A percentile compares a stretch with the other conserved stretches of the same genome.
Evolutionary conservation across 768 basidiomycete genomes (phyloP).

Genomic region (Russula lepida): DNA sequence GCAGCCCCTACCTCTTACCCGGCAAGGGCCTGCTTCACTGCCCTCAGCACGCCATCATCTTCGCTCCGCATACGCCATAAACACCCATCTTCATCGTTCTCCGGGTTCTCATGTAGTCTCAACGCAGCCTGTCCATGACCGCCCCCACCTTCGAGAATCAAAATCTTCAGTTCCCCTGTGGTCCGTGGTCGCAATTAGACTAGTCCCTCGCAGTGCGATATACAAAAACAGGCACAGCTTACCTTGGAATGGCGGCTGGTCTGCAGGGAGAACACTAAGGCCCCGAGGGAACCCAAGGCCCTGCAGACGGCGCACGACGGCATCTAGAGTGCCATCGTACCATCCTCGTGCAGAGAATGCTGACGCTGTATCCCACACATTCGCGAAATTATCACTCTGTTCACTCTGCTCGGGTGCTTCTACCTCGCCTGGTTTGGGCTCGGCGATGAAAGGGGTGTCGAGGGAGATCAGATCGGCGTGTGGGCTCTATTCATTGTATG

Average conservation of each 20-base stretch:
- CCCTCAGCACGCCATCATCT: constrained; percentile 34
- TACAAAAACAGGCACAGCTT: constrained; percentile 17
- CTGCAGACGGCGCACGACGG: constrained; percentile 47
- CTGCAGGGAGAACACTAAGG: constrained; percentile 45
- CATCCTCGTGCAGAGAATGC: constrained; percentile 48
- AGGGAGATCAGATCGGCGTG: constrained; percentile 59
- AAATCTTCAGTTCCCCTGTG: constrained; percentile 59
- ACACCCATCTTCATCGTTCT: constrained; percentile 54
- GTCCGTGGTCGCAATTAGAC: not conserved
- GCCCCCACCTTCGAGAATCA: constrained; percentile 29
- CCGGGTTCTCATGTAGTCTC: constrained; percentile 44
- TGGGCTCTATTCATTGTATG: constrained; percentile 25
- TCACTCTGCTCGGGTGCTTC: constrained; percentile 11
- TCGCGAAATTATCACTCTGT: constrained; percentile 40
- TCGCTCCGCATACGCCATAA: constrained; percentile 61
- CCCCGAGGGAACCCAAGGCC: constrained; percentile 30
- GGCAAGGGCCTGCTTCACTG: constrained; percentile 38
- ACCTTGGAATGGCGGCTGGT: constrained; percentile 57
- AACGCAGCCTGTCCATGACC: constrained; percentile 32
- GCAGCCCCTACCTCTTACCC: constrained; percentile 6
- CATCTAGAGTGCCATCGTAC: constrained; percentile 51
- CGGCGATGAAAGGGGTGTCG: constrained; percentile 59
- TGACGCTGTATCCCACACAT: constrained; percentile 47
- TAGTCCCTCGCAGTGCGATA: not conserved
- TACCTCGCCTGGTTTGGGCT: constrained; percentile 26